Base-by-base conservation (phyloP, 768 basidiomycete species). In the Termitomyces eurrhizus region DNA sequence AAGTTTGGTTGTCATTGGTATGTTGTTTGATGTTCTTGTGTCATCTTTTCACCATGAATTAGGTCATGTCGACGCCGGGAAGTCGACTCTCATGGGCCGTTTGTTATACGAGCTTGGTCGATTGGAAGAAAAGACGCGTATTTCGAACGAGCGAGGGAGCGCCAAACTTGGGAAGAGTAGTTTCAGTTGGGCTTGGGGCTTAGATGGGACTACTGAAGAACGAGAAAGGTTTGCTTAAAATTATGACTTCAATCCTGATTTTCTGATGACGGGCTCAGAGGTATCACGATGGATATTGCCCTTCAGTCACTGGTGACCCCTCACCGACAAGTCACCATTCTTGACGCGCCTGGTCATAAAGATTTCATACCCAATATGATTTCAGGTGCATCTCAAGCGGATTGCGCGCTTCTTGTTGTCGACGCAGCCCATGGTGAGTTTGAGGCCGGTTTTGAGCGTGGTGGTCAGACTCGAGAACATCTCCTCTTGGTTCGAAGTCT, bases 291-390 rank as follows among this genome's bases (percentile, higher is more conserved):
- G 88, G 97, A 98, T 69, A 90, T 99, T 58, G 95, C 95, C 2
- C 80, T 88, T 56, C 90, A 95, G 67, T 85, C 87, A 48, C 78
- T 93, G 61, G 72, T 81, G 6, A 98, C 95, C 0, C 76, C 85
- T 0, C 81, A 88, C 64, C 83, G 90, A 53, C 83, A 86, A 63
- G 87, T 98, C 65, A 97, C 94, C 1, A 84, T 99, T n/a, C 83
- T 99, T 35, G 97, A 99, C 67, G 96, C 96, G 0, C 97, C 97
- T 0, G 97, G 97, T 0, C 97, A 99, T 74, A 90, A 88, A 65
- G 97, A 99, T 69, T 98, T 98, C 67, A 90, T 99, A 63, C 97
- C 97, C 1, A 98, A 98, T 70, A 98, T 98, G 96, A 99, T 99
- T 56, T 98, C 95, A 0, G 97, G 97, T 1, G 96, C 97, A 7